These are phyloP conservation scores for Rutstroemia sp. DNA, from an alignment of 2,329 filamentous ascomycete genomes.

Conservation along the genomic window DNA sequence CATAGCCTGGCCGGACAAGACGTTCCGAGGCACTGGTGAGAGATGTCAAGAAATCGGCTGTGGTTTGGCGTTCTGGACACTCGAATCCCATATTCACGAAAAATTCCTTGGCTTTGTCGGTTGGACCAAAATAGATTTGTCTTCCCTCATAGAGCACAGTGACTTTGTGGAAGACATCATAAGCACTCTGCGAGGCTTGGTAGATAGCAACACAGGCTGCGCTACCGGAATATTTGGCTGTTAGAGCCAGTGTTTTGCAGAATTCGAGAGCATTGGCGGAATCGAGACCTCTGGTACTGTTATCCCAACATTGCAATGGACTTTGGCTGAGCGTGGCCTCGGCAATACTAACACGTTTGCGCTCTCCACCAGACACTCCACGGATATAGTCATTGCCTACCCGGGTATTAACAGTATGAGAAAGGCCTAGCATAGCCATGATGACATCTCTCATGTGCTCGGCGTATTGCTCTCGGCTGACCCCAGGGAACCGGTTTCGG, in stretches of 20 bases:
- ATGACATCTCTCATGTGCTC: slow-evolving; percentile 44
- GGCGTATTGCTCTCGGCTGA: slow-evolving; percentile 47
- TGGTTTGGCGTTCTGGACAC: slow-evolving; percentile 49
- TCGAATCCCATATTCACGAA: slow-evolving; percentile 64
- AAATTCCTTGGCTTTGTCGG: slow-evolving; percentile 55
- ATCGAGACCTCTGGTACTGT: slow-evolving; percentile 60
- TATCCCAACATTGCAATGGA: slow-evolving; percentile 33
- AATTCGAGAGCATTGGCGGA: slow-evolving; percentile 66
- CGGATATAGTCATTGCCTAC: slow-evolving; percentile 67
- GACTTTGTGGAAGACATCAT: slow-evolving; percentile 61
- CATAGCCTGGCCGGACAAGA: slow-evolving; percentile 45
- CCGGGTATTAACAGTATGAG: slow-evolving; percentile 64
- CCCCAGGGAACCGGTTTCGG: slow-evolving; percentile 44
- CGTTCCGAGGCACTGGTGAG: slow-evolving; percentile 57
- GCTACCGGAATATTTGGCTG: slow-evolving; percentile 56
- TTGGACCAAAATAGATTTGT: slow-evolving; percentile 63
- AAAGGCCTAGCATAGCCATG: slow-evolving; percentile 61
- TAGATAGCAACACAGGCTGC: slow-evolving; percentile 64
- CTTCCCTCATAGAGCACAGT: slow-evolving; percentile 59
- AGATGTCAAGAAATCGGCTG: slow-evolving; percentile 65
- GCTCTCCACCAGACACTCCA: slow-evolving; percentile 63
- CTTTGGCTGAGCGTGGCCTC: slow-evolving; percentile 58
- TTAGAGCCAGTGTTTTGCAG: slow-evolving; percentile 56
- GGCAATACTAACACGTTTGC: slow-evolving; percentile 75
- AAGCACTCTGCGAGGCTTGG: slow-evolving; percentile 63